phyloP scores from a whole-genome alignment of 73 alveolate species.

The Tetrahymena elliotti region DNA sequence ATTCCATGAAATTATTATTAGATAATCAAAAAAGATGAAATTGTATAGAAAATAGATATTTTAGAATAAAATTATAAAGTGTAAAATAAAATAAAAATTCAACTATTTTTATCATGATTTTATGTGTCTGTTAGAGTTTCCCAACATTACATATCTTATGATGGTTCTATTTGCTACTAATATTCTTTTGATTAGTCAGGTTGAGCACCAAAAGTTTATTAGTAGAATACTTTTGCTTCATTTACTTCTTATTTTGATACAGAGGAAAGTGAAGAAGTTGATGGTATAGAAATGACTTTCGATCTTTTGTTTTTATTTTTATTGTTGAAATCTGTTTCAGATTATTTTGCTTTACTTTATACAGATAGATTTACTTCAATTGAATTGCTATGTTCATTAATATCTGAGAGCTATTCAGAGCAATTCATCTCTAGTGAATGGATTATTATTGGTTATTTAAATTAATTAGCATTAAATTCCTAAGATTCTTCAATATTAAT shows the following conservation, averaged over 20 bases:
- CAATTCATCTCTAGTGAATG: neutral
- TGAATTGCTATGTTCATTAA: neutral
- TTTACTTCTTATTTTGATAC: neutral
- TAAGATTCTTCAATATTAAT: neutral
- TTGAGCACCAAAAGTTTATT: neutral
- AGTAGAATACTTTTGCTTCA: neutral
- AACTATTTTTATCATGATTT: neutral
- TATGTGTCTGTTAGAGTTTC: neutral
- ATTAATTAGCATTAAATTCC: neutral
- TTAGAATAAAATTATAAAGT: too few species aligned
- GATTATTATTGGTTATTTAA: neutral
- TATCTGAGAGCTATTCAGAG: neutral
- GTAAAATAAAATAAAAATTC: neutral
- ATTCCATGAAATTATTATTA: too few species aligned
- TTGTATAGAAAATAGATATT: too few species aligned
- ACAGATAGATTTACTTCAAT: neutral
- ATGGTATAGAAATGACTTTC: neutral
- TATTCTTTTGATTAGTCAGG: neutral
- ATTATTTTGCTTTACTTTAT: neutral
- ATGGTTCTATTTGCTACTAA: neutral
- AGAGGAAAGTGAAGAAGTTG: neutral
- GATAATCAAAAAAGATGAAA: too few species aligned
- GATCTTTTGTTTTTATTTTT: neutral
- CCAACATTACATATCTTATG: neutral
- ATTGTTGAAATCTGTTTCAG: neutral